These are phyloP conservation scores for Aspergillus hancockii DNA, from an alignment of 495 filamentous ascomycete species.

Conservation along the genomic window DNA sequence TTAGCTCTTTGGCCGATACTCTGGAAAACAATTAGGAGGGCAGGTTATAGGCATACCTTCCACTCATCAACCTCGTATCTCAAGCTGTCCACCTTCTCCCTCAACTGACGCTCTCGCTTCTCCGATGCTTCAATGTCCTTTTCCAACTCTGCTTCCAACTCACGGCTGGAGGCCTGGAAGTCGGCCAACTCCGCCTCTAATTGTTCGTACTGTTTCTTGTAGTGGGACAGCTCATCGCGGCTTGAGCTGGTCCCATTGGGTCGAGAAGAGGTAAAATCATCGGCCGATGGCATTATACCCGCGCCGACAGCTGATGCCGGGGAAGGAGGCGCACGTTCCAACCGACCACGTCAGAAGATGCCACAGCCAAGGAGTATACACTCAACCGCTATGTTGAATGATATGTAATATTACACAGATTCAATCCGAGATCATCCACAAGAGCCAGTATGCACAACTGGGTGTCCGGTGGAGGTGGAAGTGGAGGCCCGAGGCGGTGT, in stretches of 20 bases:
- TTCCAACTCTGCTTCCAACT: conserved; percentile 92
- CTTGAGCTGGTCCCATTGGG: conserved; percentile 56
- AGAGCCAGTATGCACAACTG: not conserved
- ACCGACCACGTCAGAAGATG: conserved; percentile 23
- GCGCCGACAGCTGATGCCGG: conserved; percentile 35
- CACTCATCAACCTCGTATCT: conserved; percentile 94
- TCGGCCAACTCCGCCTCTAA: conserved; percentile 89
- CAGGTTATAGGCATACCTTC: conserved; percentile 68
- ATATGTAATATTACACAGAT: not conserved
- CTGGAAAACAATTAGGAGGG: not conserved
- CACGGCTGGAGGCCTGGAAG: conserved; percentile 90
- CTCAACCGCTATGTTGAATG: conserved; percentile 1
- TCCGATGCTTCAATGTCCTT: conserved; percentile 95
- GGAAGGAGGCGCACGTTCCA: conserved; percentile 25
- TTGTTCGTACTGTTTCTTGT: conserved; percentile 93
- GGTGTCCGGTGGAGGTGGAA: not conserved
- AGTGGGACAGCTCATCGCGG: conserved; percentile 81
- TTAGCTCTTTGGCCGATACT: not conserved
- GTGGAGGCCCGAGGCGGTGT: conserved; percentile 7
- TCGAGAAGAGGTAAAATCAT: conserved; percentile 64
- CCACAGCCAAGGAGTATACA: conserved; percentile 3
- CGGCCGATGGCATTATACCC: conserved; percentile 55
- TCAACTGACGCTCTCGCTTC: conserved; percentile 81
- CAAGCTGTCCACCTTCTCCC: conserved; percentile 81
- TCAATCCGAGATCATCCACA: not conserved